Evolutionary conservation across 108 stramenopile genomes (phyloP).

Genomic region (Schizochytrium sp.): DNA sequence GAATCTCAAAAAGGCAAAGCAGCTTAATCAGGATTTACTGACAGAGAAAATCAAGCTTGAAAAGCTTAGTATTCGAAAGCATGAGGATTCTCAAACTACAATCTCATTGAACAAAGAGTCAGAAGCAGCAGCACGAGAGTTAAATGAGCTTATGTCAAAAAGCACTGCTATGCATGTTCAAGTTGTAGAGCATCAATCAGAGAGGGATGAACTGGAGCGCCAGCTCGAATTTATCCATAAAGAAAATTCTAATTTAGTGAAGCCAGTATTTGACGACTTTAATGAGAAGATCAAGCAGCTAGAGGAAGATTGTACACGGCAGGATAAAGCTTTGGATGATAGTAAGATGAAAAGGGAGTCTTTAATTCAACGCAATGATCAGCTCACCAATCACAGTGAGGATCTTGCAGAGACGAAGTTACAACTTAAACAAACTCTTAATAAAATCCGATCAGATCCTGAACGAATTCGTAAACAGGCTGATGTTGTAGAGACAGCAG

Average conservation of each 20-base stretch:
- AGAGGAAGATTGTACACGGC: conserved; percentile 58
- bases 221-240: conserved; percentile 65
- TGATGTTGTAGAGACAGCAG: conserved; percentile 71
- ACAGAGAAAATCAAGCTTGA: conserved; percentile 74
- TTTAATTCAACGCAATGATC: conserved; percentile 51
- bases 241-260: conserved; percentile 72
- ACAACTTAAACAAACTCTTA: background rate
- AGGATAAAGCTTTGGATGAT: conserved; percentile 57
- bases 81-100: conserved; percentile 47
- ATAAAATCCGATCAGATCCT: conserved; percentile 66
- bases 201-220: conserved; percentile 57
- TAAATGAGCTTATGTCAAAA: conserved; percentile 67
- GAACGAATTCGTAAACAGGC: conserved; percentile 73
- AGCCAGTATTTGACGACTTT: conserved; percentile 67
- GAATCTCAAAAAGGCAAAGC: conserved; percentile 66
- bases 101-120: conserved; percentile 50
- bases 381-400: background rate
- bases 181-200: conserved; percentile 55
- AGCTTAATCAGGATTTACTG: conserved; percentile 71
- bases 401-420: conserved; percentile 65
- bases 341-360: conserved; percentile 4
- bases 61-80: conserved; percentile 64
- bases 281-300: conserved; percentile 18
- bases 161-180: conserved; percentile 63
- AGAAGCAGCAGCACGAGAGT: conserved; percentile 55